Conservation (phyloP, 1,284 basidiomycete genomes). For the Cryptococcus sp. region DNA sequence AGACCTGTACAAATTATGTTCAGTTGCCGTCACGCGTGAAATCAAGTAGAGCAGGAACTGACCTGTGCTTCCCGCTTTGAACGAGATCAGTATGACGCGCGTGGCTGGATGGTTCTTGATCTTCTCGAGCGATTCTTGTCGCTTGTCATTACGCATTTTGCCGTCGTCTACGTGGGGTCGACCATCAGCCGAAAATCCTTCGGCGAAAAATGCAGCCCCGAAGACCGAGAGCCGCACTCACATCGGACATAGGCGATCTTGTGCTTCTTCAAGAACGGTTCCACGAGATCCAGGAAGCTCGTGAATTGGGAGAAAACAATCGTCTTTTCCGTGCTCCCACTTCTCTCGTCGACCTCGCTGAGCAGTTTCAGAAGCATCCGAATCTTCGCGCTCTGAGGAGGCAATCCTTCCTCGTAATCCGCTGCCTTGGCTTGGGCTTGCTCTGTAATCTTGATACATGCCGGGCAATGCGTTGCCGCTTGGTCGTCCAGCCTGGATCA, state of each 20-base stretch:
- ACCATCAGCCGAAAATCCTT: background rate
- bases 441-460: constrained; percentile 20
- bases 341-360: constrained; percentile 64
- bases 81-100: constrained; percentile 86
- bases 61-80: constrained; percentile 93
- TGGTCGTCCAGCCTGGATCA: constrained; percentile 12
- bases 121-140: constrained; percentile 70
- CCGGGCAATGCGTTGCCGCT: constrained; percentile 7
- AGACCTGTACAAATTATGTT: constrained; percentile 60
- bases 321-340: constrained; percentile 73
- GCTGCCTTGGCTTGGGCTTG: constrained; percentile 17
- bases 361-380: constrained; percentile 77
- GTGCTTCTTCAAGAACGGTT: constrained; percentile 71
- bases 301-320: constrained; percentile 79
- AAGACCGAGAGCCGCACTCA: constrained; percentile 56
- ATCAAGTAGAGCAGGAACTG: constrained; percentile 9
- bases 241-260: constrained; percentile 78
- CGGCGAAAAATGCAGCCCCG: background rate
- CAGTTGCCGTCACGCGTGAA: background rate
- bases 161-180: constrained; percentile 69
- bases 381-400: constrained; percentile 82
- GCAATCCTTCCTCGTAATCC: constrained; percentile 45
- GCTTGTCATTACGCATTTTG: constrained; percentile 72
- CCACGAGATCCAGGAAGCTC: constrained; percentile 80
- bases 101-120: constrained; percentile 66